phyloP scores from a whole-genome alignment of 1,284 basidiomycete species.

The Ceraceosorus guamensis region DNA sequence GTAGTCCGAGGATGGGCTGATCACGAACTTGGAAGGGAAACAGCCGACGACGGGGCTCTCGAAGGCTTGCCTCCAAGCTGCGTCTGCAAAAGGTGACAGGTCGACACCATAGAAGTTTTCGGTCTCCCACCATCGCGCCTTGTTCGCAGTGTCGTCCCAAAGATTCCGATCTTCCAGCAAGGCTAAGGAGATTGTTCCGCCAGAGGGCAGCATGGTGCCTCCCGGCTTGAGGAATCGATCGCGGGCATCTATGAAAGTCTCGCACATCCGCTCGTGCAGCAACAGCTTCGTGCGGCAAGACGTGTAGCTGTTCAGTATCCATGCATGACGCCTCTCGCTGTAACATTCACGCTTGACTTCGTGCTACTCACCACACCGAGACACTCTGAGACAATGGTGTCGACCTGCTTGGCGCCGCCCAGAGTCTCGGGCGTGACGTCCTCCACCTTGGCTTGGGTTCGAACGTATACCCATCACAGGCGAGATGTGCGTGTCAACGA shows the following conservation, averaged over 20 bases:
- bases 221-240: slow-evolving; percentile 52
- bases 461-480: no score
- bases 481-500: no score
- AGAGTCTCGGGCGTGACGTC: slow-evolving; percentile 26
- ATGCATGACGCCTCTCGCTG: not conserved
- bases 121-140: slow-evolving; percentile 46
- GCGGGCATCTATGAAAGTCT: slow-evolving; percentile 52
- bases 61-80: slow-evolving; percentile 37
- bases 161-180: slow-evolving; percentile 53
- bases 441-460: slow-evolving; percentile 29
- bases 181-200: slow-evolving; percentile 52
- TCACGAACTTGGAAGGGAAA: slow-evolving; percentile 21
- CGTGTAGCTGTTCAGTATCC: no score
- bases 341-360: not conserved
- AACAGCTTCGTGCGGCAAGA: slow-evolving; percentile 37
- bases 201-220: slow-evolving; percentile 52
- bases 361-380: slow-evolving; percentile 49
- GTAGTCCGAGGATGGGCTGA: not conserved
- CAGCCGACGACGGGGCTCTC: slow-evolving; percentile 38
- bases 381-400: slow-evolving; percentile 55
- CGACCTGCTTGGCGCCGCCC: slow-evolving; percentile 47
- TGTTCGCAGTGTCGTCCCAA: slow-evolving; percentile 52
- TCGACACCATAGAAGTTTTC: slow-evolving; percentile 45
- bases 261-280: slow-evolving; percentile 55
- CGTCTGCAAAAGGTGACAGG: slow-evolving; percentile 29